These are phyloP conservation scores for Ascocoryne sarcoides DNA, from an alignment of 2,329 filamentous ascomycete species.

Conservation along the genomic window DNA sequence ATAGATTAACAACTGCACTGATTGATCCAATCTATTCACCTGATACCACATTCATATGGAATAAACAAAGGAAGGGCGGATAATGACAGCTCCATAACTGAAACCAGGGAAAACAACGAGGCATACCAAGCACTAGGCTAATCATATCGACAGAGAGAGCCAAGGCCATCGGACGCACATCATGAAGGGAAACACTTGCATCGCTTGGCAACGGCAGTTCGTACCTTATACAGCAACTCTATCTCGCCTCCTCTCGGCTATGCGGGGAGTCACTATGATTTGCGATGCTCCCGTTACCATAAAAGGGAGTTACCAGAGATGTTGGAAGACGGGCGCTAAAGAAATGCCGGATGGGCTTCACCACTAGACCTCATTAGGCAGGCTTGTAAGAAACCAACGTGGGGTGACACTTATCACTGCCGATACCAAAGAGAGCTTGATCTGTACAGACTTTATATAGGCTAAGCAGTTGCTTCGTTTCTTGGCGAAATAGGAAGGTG, in stretches of 20 bases:
- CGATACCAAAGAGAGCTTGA: not conserved
- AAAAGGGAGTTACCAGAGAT: not conserved
- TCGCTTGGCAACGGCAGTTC: constrained; percentile 9
- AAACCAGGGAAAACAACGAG: not conserved
- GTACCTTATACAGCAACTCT: constrained; percentile 8
- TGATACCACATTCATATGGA: not conserved
- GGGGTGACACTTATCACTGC: constrained; percentile 3
- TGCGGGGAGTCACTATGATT: not conserved
- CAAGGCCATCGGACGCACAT: constrained; percentile 2
- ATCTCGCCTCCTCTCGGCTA: constrained; percentile 2
- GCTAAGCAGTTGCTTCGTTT: not conserved
- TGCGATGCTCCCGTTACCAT: not conserved
- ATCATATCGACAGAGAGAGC: constrained; percentile 5
- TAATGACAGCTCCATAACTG: constrained; percentile 1
- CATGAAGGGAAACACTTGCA: constrained; percentile 5
- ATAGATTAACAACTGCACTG: not conserved
- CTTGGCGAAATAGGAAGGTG: not conserved
- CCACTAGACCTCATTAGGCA: constrained; percentile 8
- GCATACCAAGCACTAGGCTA: constrained; percentile 3
- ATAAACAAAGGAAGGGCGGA: not conserved
- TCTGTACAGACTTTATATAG: not conserved
- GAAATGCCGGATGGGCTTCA: constrained; percentile 1
- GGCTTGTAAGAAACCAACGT: constrained; percentile 5
- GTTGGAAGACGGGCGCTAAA: not conserved
- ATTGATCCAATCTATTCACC: not conserved